A percentile compares a stretch with the other conserved stretches of the same genome.
phyloP scores from a whole-genome alignment of 768 basidiomycete species.

The Gyrodon lividus region DNA sequence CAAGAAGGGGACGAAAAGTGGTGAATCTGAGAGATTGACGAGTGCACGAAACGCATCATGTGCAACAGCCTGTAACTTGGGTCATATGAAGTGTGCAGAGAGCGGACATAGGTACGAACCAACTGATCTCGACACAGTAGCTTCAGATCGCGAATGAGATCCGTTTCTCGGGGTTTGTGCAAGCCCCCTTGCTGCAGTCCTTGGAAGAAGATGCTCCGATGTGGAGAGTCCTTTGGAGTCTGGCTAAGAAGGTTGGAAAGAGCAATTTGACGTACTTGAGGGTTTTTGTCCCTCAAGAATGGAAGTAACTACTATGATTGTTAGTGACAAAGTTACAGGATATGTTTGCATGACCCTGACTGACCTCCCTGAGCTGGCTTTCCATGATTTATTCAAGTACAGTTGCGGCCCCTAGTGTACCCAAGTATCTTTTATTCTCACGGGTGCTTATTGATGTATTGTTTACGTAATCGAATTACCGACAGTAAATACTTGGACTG shows the following conservation, averaged over 20 bases:
- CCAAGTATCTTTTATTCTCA: too few relatives aligned
- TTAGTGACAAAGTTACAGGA: slow-evolving; percentile 9
- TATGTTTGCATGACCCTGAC: slow-evolving; percentile 2
- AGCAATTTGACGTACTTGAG: slow-evolving; percentile 84
- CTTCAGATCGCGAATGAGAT: slow-evolving; percentile 78
- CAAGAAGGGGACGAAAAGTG: slow-evolving; percentile 61
- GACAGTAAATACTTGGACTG: too few relatives aligned
- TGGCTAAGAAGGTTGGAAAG: slow-evolving; percentile 81
- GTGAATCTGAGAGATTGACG: slow-evolving; percentile 89
- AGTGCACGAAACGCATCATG: slow-evolving; percentile 95
- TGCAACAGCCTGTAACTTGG: slow-evolving; percentile 63
- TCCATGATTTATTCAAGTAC: slow-evolving; percentile 28
- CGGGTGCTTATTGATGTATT: slow-evolving; percentile 6
- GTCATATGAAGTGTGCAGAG: slow-evolving; percentile 15
- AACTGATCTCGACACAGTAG: slow-evolving; percentile 86
- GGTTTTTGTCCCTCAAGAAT: slow-evolving; percentile 85
- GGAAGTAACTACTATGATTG: slow-evolving; percentile 59
- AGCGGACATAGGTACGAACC: slow-evolving; percentile 41
- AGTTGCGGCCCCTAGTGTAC: too few relatives aligned
- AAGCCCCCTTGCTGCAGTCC: slow-evolving; percentile 58
- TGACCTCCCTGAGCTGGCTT: slow-evolving; percentile 40
- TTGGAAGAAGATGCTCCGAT: slow-evolving; percentile 74
- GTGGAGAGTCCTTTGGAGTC: slow-evolving; percentile 66
- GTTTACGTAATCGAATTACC: slow-evolving; percentile 23
- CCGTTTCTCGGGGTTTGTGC: slow-evolving; percentile 58